Conservation (phyloP, 345 rosid genomes). For the Eucalyptus sp. region DNA sequence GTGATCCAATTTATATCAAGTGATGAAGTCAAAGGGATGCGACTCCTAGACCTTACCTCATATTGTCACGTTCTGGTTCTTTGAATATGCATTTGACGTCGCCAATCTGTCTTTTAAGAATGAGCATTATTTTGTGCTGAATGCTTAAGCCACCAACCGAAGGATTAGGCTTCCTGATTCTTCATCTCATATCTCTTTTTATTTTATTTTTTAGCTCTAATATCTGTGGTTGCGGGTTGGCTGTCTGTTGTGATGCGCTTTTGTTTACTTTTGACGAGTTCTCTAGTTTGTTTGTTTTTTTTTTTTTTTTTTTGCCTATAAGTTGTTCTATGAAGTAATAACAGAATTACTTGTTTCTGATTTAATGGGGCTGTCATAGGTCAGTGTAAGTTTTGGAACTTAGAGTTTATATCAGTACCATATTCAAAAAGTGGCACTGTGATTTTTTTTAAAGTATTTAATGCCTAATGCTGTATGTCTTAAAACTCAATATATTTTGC, state of each 20-base stretch:
- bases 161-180: not conserved
- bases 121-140: not conserved
- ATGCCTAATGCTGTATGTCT: not conserved
- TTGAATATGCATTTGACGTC: not conserved
- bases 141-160: not conserved
- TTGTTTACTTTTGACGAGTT: not conserved
- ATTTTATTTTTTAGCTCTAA: not conserved
- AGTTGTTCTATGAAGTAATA: not conserved
- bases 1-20: not conserved
- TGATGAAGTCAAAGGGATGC: not conserved
- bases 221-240: not conserved
- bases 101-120: not conserved
- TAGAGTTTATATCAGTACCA: not conserved
- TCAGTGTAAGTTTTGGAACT: not conserved
- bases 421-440: not conserved
- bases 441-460: not conserved
- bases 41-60: not conserved
- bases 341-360: not conserved
- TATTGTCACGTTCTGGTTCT: not conserved
- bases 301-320: not conserved
- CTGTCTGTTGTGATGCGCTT: not conserved
- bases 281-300: not conserved
- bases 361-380: not conserved
- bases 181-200: not conserved
- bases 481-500: not conserved